Percentiles rank a stretch among this genome's conserved stretches.
These are phyloP conservation scores for Brasenia schreberi DNA, from an alignment of 164 flowering plant species.

Conservation along the genomic window DNA sequence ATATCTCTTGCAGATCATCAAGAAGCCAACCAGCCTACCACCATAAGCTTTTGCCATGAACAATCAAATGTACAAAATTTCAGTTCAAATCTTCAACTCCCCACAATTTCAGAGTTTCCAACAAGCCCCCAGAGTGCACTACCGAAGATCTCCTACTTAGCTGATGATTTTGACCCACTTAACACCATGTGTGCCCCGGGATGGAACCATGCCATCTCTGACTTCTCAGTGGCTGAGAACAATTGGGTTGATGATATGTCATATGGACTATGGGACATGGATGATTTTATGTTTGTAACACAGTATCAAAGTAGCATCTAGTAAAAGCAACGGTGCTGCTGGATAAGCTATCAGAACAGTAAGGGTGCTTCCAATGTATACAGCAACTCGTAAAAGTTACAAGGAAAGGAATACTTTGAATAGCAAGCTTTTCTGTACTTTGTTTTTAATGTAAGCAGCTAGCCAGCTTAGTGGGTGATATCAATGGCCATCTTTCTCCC, in stretches of 20 bases:
- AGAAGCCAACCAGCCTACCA: background rate
- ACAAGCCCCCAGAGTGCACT: slow-evolving; percentile 12
- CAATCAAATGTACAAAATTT: background rate
- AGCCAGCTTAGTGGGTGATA: too few species aligned
- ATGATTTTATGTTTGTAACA: slow-evolving; percentile 34
- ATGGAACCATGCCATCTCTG: slow-evolving; percentile 3
- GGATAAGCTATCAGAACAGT: too few species aligned
- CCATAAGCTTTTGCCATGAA: background rate
- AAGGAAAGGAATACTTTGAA: too few species aligned
- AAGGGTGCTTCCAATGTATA: too few species aligned
- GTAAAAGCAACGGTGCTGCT: too few species aligned
- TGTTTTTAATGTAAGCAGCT: too few species aligned
- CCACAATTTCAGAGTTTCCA: slow-evolving; percentile 20
- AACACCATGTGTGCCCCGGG: slow-evolving; percentile 13
- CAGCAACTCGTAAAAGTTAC: too few species aligned
- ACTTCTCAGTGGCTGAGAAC: slow-evolving; percentile 17
- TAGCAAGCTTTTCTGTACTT: too few species aligned
- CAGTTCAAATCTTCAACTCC: slow-evolving; percentile 5
- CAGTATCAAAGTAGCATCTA: slow-evolving; percentile 6
- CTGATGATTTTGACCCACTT: slow-evolving; percentile 20
- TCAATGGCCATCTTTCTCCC: too few species aligned
- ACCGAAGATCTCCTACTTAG: slow-evolving; percentile 9
- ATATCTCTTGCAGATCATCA: slow-evolving; percentile 4
- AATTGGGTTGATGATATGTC: slow-evolving; percentile 26
- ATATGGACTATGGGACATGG: slow-evolving; percentile 34